A percentile compares a stretch with the other conserved stretches of the same genome.
Evolutionary conservation across 106 monocot genomes (phyloP).

Genomic region (Dendrobium catenatum): DNA sequence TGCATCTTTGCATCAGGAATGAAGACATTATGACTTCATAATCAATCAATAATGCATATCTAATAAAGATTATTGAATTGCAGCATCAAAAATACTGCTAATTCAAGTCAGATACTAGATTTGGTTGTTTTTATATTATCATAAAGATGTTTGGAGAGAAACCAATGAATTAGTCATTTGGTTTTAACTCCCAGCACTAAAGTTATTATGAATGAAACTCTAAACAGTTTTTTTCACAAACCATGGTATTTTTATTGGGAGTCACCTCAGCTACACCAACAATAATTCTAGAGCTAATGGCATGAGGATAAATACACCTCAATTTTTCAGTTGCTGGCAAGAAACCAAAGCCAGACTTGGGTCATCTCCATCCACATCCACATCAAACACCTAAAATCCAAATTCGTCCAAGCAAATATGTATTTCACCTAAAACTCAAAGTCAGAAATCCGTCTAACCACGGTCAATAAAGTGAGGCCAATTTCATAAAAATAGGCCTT

Average conservation of each 20-base stretch:
- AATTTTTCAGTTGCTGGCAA: not conserved
- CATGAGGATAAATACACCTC: not conserved
- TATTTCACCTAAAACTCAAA: not conserved
- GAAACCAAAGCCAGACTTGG: not conserved
- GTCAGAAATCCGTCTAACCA: not conserved
- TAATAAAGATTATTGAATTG: not conserved
- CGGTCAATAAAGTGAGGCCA: not conserved
- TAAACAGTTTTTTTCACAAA: not conserved
- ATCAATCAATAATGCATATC: not conserved
- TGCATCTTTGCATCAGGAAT: not conserved
- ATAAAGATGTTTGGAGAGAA: not conserved
- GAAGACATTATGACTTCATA: not conserved
- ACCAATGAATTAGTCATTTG: not conserved
- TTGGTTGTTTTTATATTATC: not conserved
- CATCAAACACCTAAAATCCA: not conserved
- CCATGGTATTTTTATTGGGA: not conserved
- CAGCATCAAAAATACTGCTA: not conserved
- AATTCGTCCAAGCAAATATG: not conserved
- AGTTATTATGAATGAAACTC: not conserved
- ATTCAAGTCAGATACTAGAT: not conserved
- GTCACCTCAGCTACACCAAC: not conserved
- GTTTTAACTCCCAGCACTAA: not conserved
- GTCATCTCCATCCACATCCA: not conserved
- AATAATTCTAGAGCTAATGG: not conserved
- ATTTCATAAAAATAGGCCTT: not conserved